These are phyloP conservation scores for Apiotrichum veenhuisii DNA, from an alignment of 1,284 basidiomycete genomes.

Conservation along the genomic window DNA sequence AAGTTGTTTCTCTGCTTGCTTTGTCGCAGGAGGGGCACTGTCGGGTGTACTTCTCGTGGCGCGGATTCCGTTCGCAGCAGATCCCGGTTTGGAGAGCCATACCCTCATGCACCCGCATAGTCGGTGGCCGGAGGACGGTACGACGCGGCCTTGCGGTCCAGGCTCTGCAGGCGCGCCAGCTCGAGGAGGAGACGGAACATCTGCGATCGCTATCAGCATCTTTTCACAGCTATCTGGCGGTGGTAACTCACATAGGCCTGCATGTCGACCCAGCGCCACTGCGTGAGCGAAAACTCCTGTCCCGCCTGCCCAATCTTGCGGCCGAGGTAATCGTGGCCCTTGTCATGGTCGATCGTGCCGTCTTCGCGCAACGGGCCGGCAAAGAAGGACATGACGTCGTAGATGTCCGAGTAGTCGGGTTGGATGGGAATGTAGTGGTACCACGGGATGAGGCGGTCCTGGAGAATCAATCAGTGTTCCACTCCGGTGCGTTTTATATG, in stretches of 20 bases:
- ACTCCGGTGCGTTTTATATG: neutral
- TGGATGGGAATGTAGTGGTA: slow-evolving; percentile 52
- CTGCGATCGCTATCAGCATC: slow-evolving; percentile 13
- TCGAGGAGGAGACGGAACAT: slow-evolving; percentile 48
- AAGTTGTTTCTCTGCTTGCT: neutral
- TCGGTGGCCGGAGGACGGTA: slow-evolving; percentile 6
- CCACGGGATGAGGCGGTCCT: slow-evolving; percentile 38
- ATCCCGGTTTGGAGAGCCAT: neutral
- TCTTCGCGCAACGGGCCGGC: slow-evolving; percentile 44
- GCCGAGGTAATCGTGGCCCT: slow-evolving; percentile 50
- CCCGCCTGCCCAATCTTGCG: slow-evolving; percentile 52
- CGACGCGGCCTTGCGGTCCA: slow-evolving; percentile 37
- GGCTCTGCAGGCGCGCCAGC: slow-evolving; percentile 37
- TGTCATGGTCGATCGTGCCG: slow-evolving; percentile 39
- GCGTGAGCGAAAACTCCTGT: slow-evolving; percentile 48
- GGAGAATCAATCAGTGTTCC: neutral
- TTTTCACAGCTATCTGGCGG: too few relatives aligned
- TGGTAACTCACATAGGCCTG: slow-evolving; percentile 50
- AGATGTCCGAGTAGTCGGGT: slow-evolving; percentile 52
- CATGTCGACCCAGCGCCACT: slow-evolving; percentile 54
- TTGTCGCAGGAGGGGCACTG: neutral
- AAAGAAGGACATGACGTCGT: slow-evolving; percentile 53
- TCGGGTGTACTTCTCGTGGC: neutral
- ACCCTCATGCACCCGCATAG: neutral
- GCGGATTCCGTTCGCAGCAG: too few relatives aligned